Percentiles rank a stretch among this genome's conserved stretches.
phyloP scores from a whole-genome alignment of 495 filamentous ascomycete genomes.

The Elaphomyces granulatus region DNA sequence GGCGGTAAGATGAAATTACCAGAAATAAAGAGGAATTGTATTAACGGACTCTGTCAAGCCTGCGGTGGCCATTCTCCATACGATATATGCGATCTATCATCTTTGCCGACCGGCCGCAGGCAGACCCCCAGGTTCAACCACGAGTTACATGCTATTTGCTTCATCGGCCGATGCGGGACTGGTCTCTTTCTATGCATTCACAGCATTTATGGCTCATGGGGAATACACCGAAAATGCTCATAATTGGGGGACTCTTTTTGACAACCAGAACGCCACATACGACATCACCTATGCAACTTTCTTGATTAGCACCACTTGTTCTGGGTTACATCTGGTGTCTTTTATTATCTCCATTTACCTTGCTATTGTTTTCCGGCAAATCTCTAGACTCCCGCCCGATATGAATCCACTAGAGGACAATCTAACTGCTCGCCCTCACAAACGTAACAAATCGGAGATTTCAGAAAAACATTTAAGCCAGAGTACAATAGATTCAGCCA shows the following conservation, averaged over 20 bases:
- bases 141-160: constrained; percentile 75
- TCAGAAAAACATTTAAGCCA: constrained; percentile 37
- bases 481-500: constrained; percentile 39
- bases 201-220: constrained; percentile 40
- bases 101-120: constrained; percentile 48
- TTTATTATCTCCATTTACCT: constrained; percentile 56
- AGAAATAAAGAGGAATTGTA: no score
- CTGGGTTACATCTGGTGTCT: constrained; percentile 54
- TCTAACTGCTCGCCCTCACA: constrained; percentile 62
- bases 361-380: constrained; percentile 62
- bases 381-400: constrained; percentile 66
- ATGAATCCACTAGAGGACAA: constrained; percentile 86
- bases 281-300: constrained; percentile 49
- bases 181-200: constrained; percentile 65
- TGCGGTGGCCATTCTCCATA: constrained; percentile 52
- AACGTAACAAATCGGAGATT: constrained; percentile 60
- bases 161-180: constrained; percentile 53
- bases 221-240: constrained; percentile 28
- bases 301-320: constrained; percentile 43
- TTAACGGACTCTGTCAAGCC: constrained; percentile 39
- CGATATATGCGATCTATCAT: constrained; percentile 65
- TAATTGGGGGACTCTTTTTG: constrained; percentile 50
- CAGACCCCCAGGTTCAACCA: constrained; percentile 60
- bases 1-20: constrained; percentile 43
- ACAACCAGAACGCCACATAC: constrained; percentile 28